These are phyloP conservation scores for Candida sojae DNA, from an alignment of 1,139 yeast species.

Conservation along the genomic window DNA sequence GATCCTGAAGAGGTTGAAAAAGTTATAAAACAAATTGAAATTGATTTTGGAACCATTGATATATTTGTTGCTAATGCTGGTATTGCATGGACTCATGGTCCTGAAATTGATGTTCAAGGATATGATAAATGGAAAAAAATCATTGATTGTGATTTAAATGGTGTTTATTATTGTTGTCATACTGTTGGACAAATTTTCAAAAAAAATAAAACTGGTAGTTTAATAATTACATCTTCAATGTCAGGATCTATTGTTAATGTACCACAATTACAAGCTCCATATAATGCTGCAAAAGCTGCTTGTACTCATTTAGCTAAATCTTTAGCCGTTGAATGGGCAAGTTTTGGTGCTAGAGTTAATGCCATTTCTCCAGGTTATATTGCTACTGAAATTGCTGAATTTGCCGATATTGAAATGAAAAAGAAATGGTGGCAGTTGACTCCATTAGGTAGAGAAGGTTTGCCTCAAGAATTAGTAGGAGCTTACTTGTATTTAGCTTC, in stretches of 20 bases:
- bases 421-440: constrained; percentile 49
- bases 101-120: constrained; percentile 57
- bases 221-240: constrained; percentile 82
- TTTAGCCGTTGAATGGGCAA: constrained; percentile 85
- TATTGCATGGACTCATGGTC: constrained; percentile 80
- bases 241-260: constrained; percentile 81
- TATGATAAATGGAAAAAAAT: constrained; percentile 57
- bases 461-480: constrained; percentile 80
- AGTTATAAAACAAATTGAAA: constrained; percentile 57
- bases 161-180: constrained; percentile 76
- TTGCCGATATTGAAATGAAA: constrained; percentile 34
- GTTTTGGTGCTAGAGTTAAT: constrained; percentile 68
- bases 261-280: constrained; percentile 84
- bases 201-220: constrained; percentile 68
- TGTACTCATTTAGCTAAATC: constrained; percentile 77
- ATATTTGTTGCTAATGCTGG: constrained; percentile 92
- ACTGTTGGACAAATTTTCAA: constrained; percentile 69
- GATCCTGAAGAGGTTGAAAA: constrained; percentile 58
- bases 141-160: constrained; percentile 70
- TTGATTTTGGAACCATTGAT: constrained; percentile 78
- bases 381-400: constrained; percentile 52
- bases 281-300: constrained; percentile 87
- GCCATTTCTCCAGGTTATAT: constrained; percentile 83
- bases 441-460: constrained; percentile 80
- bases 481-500: constrained; percentile 79